phyloP scores from a whole-genome alignment of 768 basidiomycete genomes.

The Pleurotus platypus region DNA sequence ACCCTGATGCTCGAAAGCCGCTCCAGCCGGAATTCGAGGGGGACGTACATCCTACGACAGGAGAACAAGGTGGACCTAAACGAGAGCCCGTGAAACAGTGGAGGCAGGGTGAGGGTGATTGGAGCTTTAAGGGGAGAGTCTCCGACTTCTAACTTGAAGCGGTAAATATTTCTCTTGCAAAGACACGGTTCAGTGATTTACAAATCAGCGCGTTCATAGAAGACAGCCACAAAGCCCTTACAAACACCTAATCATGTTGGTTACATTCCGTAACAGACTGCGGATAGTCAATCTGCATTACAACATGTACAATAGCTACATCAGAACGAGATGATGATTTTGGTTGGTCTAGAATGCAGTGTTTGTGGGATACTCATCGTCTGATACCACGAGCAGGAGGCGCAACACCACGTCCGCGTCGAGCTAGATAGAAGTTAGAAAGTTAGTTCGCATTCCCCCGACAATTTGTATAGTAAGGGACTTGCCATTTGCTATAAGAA shows the following conservation, averaged over 20 bases:
- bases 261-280: not conserved
- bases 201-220: no score
- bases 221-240: no score
- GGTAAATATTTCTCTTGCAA: no score
- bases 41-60: constrained; percentile 76
- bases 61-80: constrained; percentile 87
- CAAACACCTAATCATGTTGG: no score
- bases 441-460: constrained; percentile 64
- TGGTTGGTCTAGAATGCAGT: constrained; percentile 8
- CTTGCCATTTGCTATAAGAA: constrained; percentile 70
- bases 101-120: constrained; percentile 64
- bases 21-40: constrained; percentile 73
- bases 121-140: constrained; percentile 89
- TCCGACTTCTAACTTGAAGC: constrained; percentile 64
- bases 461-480: constrained; percentile 51
- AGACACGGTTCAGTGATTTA: no score
- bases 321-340: constrained; percentile 5
- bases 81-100: constrained; percentile 71
- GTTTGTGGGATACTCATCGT: constrained; percentile 43
- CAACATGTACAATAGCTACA: not conserved
- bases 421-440: constrained; percentile 45
- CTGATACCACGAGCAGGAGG: constrained; percentile 76
- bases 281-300: not conserved
- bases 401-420: constrained; percentile 80
- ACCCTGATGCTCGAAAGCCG: constrained; percentile 67